Percentiles rank a stretch among this genome's conserved stretches.
Evolutionary conservation across 352 stramenopile genomes (phyloP).

Genomic region (Phytophthora vignae): DNA sequence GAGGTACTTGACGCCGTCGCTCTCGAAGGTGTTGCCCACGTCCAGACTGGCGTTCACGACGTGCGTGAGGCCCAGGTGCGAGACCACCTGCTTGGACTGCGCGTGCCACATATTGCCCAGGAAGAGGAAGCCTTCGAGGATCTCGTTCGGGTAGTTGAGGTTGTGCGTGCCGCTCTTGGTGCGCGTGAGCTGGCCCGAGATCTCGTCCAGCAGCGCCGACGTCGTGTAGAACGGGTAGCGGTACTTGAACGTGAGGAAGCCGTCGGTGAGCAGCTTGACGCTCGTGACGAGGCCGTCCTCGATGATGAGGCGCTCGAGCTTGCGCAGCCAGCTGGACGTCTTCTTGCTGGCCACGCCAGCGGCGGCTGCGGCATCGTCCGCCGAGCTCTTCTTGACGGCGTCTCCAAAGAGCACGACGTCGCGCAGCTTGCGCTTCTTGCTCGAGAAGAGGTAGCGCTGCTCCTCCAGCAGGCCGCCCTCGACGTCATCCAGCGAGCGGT

Average conservation of each 20-base stretch:
- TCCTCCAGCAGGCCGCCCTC: slow-evolving; percentile 65
- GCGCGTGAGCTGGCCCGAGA: slow-evolving; percentile 66
- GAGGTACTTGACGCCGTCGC: slow-evolving; percentile 73
- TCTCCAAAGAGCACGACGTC: slow-evolving; percentile 87
- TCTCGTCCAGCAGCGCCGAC: slow-evolving; percentile 67
- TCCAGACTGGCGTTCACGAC: slow-evolving; percentile 87
- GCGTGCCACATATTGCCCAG: slow-evolving; percentile 92
- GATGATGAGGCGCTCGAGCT: slow-evolving; percentile 75
- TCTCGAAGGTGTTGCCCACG: slow-evolving; percentile 77
- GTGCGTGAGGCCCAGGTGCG: slow-evolving; percentile 86
- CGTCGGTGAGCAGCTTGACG: slow-evolving; percentile 76
- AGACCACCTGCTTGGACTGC: slow-evolving; percentile 76
- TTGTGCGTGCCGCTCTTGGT: slow-evolving; percentile 88
- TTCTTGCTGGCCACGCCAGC: slow-evolving; percentile 6
- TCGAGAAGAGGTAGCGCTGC: slow-evolving; percentile 73
- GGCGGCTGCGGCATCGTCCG: slow-evolving; percentile 19
- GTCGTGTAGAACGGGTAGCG: slow-evolving; percentile 90
- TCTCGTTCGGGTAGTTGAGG: slow-evolving; percentile 90
- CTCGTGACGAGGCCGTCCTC: slow-evolving; percentile 79
- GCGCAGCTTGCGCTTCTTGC: slow-evolving; percentile 80
- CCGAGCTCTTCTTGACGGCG: slow-evolving; percentile 49
- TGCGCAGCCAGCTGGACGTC: slow-evolving; percentile 52
- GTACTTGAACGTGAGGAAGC: slow-evolving; percentile 88
- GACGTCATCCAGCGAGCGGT: slow-evolving; percentile 58
- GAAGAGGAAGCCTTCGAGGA: slow-evolving; percentile 88